Evolutionary conservation across 225 moss, liverwort and hornwort genomes (phyloP).

Genomic region (Neckera pumila): DNA sequence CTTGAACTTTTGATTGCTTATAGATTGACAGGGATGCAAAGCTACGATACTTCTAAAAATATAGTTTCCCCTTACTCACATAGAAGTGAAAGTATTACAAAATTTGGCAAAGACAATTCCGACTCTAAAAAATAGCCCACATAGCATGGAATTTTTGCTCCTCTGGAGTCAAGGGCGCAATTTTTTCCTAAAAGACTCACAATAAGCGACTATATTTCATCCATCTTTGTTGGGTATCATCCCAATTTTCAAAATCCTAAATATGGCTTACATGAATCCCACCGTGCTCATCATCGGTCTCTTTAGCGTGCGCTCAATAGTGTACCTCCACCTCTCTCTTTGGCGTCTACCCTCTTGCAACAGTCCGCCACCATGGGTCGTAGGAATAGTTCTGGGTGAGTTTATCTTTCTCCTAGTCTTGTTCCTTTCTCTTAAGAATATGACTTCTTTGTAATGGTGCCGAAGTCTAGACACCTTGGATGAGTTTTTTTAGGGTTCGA

Average conservation of each 20-base stretch:
- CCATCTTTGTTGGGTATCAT: neutral
- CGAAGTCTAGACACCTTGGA: neutral
- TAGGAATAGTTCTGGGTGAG: conserved; percentile 29
- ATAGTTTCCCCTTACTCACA: neutral
- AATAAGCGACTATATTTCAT: neutral
- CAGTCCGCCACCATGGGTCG: conserved; percentile 18
- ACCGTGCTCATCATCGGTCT: fast-evolving
- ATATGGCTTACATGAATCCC: neutral
- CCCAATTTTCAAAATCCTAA: neutral
- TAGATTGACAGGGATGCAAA: neutral
- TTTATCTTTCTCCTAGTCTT: neutral
- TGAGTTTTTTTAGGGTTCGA: neutral
- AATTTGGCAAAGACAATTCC: neutral
- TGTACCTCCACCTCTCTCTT: neutral
- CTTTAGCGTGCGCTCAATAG: neutral
- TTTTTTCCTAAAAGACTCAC: neutral
- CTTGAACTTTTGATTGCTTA: neutral
- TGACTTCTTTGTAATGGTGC: neutral
- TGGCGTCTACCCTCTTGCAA: neutral
- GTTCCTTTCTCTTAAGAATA: neutral
- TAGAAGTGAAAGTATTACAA: neutral
- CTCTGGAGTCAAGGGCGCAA: neutral
- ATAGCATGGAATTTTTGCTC: no score
- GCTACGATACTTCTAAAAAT: fast-evolving
- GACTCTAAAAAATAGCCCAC: no score